Evolutionary conservation across 164 flowering plant genomes (phyloP), one percentile per base, ranked within the genome.

Genomic region (Platanus orientalis): DNA sequence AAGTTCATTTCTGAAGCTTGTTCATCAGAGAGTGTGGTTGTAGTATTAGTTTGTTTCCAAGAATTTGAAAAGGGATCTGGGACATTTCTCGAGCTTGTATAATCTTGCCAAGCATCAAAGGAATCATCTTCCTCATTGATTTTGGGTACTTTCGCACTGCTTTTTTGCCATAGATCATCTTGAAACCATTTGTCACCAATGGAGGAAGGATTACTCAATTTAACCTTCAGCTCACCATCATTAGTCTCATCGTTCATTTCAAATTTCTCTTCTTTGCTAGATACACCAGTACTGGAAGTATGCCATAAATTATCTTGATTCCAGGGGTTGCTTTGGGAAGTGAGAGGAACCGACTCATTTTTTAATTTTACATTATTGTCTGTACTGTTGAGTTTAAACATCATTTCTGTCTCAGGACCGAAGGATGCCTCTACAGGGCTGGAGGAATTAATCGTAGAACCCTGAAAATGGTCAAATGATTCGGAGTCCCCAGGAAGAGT

Each of bases 61-160:
- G 76, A 44, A 73, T 54, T 63, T 56, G 51, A 57, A 27, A 69
- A 63, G 51, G 72, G 70, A 64, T 62, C 64, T 54, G 48, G 62
- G 16, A 62, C 61, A 62, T 44, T 65, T 48, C 58, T 64, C 36
- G 85, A 80, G 75, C 79, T 69, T 25, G 79, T 54, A 66, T 83
- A 79, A 60, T 83, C 78, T 68, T 78, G 73, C 87, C 84, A 85
- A 49, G 45, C 60, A 61, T 76, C 82, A 51, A 74, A 68, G 14
- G 79, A 71, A 63, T 77, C 81, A 63, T 70, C 74, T 49, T 59
- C 61, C 60, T 67, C 68, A 34, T 26, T 69, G 25, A 27, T 25
- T 40, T 63, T 65, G 62, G 74, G 21, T 17, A n/a, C 57, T 52
- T 64, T 67, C 14, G 29, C 19, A 25, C 20, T 69, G 39, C 57